Evolutionary conservation across 1,284 basidiomycete genomes (phyloP).

Genomic region (Nidula niveotomentosa): DNA sequence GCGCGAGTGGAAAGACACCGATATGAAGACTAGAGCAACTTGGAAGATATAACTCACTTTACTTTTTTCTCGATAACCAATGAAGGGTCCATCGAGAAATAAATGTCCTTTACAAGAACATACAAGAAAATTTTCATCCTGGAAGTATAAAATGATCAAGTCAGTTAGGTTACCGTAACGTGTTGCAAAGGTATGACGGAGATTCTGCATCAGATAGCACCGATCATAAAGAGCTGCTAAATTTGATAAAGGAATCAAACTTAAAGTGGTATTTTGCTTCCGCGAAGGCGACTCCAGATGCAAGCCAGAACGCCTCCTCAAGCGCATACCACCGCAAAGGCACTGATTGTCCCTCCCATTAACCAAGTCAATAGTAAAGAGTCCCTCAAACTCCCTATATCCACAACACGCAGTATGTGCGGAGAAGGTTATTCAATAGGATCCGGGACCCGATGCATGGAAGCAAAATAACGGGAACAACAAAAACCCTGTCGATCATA

Average conservation of each 20-base stretch:
- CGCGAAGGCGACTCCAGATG: background rate
- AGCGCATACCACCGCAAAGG: background rate
- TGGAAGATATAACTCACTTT: constrained; percentile 45
- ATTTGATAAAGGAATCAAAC: background rate
- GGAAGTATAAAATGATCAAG: constrained; percentile 13
- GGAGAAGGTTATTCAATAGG: background rate
- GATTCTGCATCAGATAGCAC: background rate
- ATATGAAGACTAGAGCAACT: background rate
- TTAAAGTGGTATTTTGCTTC: background rate
- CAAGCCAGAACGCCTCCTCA: background rate
- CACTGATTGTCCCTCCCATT: no score
- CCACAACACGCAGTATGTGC: background rate
- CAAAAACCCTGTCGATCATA: background rate
- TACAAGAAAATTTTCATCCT: constrained; percentile 66
- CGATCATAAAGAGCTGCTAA: background rate
- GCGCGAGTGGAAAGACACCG: background rate
- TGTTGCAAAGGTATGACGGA: background rate
- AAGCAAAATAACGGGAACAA: background rate
- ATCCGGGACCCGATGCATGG: background rate
- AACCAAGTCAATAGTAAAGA: no score
- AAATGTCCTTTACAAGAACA: constrained; percentile 54
- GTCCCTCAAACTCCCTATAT: no score
- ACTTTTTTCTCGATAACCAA: constrained; percentile 62
- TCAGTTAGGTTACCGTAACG: constrained; percentile 1
- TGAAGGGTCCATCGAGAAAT: constrained; percentile 49